A percentile compares a stretch with the other conserved stretches of the same genome.
phyloP scores from a whole-genome alignment of 306 rosid species.

The Bauhinia variegata region DNA sequence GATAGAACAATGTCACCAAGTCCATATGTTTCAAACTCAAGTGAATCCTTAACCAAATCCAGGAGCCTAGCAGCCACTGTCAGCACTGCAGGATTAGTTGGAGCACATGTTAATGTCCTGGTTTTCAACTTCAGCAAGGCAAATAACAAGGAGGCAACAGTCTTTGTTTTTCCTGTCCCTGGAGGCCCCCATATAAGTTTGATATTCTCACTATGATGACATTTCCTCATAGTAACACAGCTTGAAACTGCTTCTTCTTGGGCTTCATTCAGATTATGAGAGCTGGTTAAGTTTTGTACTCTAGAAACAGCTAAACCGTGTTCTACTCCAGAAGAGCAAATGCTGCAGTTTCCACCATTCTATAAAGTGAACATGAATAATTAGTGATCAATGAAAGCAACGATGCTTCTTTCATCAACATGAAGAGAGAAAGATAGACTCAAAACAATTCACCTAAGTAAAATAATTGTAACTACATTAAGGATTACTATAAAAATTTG shows the following conservation, averaged over 20 bases:
- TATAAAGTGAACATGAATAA: conserved; percentile 30
- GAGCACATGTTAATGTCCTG: conserved; percentile 66
- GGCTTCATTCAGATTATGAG: conserved; percentile 51
- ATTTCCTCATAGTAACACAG: conserved; percentile 41
- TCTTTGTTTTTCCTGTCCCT: conserved; percentile 70
- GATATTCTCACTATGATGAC: conserved; percentile 34
- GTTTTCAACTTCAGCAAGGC: conserved; percentile 37
- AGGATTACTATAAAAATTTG: background rate
- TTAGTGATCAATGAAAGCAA: background rate
- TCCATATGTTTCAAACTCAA: conserved; percentile 21
- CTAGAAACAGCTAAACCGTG: background rate
- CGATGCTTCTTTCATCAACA: background rate
- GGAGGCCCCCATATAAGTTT: conserved; percentile 79
- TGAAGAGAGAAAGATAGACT: background rate
- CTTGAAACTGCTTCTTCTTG: conserved; percentile 50
- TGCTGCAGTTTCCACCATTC: conserved; percentile 41
- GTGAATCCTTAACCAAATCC: background rate
- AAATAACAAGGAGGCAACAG: conserved; percentile 44
- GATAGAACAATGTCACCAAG: conserved; percentile 42
- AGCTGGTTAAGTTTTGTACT: conserved; percentile 1
- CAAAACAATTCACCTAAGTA: background rate
- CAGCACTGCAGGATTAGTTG: conserved; percentile 61
- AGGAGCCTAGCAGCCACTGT: conserved; percentile 44
- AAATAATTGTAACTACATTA: too few relatives aligned
- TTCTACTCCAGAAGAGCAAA: conserved; percentile 20